Evolutionary conservation across 78 protist species (phyloP).

Genomic region (Cavenderia fasciculata): DNA sequence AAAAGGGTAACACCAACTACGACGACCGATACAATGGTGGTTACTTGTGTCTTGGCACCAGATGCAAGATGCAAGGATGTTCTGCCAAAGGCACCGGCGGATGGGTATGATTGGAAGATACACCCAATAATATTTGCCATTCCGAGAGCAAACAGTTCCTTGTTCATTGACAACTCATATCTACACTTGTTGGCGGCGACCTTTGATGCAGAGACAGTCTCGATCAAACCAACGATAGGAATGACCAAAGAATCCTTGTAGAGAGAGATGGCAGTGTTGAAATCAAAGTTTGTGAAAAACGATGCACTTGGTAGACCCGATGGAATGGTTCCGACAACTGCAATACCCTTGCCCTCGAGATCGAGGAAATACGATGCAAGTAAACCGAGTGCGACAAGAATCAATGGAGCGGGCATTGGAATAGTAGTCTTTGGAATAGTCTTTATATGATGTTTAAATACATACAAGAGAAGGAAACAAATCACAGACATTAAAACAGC

Average conservation of each 20-base stretch:
- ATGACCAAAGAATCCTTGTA: slow-evolving; percentile 25
- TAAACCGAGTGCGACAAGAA: slow-evolving; percentile 18
- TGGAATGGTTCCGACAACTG: slow-evolving; percentile 6
- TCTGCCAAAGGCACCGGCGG: slow-evolving; percentile 61
- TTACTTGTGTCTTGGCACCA: slow-evolving; percentile 59
- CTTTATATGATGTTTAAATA: slow-evolving; percentile 32
- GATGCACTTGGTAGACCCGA: slow-evolving; percentile 7
- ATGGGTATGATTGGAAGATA: slow-evolving; percentile 34
- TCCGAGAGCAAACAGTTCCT: slow-evolving; percentile 26
- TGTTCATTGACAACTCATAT: slow-evolving; percentile 36
- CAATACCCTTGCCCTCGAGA: slow-evolving; percentile 16
- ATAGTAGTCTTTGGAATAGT: slow-evolving; percentile 33
- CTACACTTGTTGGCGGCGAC: slow-evolving; percentile 42
- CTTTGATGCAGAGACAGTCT: slow-evolving; percentile 37
- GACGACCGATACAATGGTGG: slow-evolving; percentile 24
- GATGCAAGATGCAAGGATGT: slow-evolving; percentile 27
- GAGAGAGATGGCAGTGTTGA: slow-evolving; percentile 4
- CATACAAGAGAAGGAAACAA: slow-evolving; percentile 7
- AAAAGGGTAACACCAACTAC: slow-evolving; percentile 38
- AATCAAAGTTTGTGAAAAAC: neutral
- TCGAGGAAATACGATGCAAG: slow-evolving; percentile 5
- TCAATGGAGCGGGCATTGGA: slow-evolving; percentile 46
- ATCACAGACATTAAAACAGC: slow-evolving; percentile 13
- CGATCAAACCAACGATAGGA: slow-evolving; percentile 44
- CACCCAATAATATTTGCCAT: slow-evolving; percentile 28